Evolutionary conservation across 441 rosid species (phyloP).

Genomic region (Melastoma candidum): DNA sequence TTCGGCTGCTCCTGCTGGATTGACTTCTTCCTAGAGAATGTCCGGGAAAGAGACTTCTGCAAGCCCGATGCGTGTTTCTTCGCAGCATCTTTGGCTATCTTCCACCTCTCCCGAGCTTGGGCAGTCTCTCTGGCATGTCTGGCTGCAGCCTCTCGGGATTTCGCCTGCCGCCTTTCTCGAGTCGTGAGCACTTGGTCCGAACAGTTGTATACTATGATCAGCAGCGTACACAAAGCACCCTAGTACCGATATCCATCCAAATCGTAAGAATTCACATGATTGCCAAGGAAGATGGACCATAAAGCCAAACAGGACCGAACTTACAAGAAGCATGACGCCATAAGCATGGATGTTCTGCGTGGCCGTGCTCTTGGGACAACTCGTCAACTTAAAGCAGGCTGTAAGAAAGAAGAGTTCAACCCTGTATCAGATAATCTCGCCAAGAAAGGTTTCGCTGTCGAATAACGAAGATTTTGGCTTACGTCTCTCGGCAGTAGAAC

Average conservation of each 20-base stretch:
- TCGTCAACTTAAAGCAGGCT: constrained; percentile 82
- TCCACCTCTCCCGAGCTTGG: constrained; percentile 83
- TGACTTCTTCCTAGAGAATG: constrained; percentile 69
- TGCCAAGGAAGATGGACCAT: not conserved
- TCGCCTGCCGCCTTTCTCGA: constrained; percentile 68
- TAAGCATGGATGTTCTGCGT: constrained; percentile 83
- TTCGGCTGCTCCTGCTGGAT: constrained; percentile 28
- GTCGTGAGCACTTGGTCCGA: constrained; percentile 94
- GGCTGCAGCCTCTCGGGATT: constrained; percentile 88
- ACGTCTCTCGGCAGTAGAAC: constrained; percentile 76
- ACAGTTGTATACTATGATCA: constrained; percentile 80
- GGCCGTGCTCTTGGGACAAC: constrained; percentile 54
- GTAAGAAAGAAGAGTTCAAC: constrained; percentile 13
- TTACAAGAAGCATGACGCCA: constrained; percentile 84
- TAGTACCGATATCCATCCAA: constrained; percentile 7
- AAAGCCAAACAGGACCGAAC: constrained; percentile 17
- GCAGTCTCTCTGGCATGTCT: constrained; percentile 72
- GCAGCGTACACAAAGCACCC: constrained; percentile 68
- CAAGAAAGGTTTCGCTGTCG: not conserved
- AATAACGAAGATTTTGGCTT: constrained; percentile 11
- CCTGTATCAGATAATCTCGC: not conserved
- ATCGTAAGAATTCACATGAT: no score
- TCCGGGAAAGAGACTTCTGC: constrained; percentile 62
- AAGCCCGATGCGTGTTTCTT: constrained; percentile 62
- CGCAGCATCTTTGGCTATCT: constrained; percentile 79